A percentile compares a stretch with the other conserved stretches of the same genome.
Conservation (phyloP, 768 basidiomycete species). For the Boletus reticuloceps region DNA sequence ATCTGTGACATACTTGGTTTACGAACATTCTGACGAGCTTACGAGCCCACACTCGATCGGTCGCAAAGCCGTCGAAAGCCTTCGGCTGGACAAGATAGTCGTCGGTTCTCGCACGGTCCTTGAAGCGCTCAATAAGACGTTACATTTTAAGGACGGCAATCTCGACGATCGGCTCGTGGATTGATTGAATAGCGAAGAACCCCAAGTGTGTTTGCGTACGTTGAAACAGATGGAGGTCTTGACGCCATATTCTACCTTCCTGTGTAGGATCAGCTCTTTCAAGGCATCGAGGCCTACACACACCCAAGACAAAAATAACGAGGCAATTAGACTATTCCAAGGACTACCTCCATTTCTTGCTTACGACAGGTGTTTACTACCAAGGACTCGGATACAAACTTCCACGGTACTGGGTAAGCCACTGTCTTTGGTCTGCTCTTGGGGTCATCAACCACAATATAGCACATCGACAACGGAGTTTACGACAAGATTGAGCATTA, state of each 20-base stretch:
- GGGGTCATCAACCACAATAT: background rate
- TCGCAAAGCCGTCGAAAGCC: constrained; percentile 2
- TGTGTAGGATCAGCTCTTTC: too few relatives aligned
- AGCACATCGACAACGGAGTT: constrained; percentile 64
- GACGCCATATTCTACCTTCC: too few relatives aligned
- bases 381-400: too few relatives aligned
- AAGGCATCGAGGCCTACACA: background rate
- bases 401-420: too few relatives aligned
- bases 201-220: background rate
- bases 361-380: background rate
- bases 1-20: too few relatives aligned
- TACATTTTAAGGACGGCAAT: background rate
- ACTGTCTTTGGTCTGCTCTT: background rate
- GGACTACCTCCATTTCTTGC: constrained; percentile 3
- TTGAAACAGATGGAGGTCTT: too few relatives aligned
- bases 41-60: too few relatives aligned
- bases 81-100: constrained; percentile 4
- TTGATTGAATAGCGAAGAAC: constrained; percentile 4
- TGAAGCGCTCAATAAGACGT: constrained; percentile 2
- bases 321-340: constrained; percentile 7
- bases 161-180: constrained; percentile 3
- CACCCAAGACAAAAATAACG: background rate
- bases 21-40: too few relatives aligned
- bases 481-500: constrained; percentile 64
- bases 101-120: constrained; percentile 2